Conservation (phyloP, 2,329 filamentous ascomycete species). For the Diaporthe caulivora region DNA sequence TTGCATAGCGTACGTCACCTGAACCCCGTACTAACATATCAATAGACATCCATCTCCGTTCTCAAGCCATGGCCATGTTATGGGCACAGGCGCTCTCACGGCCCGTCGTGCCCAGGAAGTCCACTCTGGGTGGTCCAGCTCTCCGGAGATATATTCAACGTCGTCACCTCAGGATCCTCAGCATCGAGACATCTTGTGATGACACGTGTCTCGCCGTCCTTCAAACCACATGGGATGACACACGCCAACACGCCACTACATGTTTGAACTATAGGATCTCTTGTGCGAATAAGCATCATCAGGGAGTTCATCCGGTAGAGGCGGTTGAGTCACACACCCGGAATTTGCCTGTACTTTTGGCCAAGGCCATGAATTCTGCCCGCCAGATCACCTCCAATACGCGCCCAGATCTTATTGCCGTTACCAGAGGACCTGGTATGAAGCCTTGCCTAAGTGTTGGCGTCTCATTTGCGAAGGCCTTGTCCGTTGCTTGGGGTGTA, state of each 20-base stretch:
- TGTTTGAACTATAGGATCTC: conserved; percentile 82
- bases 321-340: conserved; percentile 82
- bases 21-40: background rate
- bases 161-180: conserved; percentile 61
- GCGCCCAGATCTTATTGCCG: conserved; percentile 87
- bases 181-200: conserved; percentile 90
- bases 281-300: conserved; percentile 79
- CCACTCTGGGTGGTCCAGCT: background rate
- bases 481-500: conserved; percentile 84
- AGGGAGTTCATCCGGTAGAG: conserved; percentile 83
- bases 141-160: background rate
- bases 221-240: conserved; percentile 59
- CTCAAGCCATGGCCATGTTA: conserved; percentile 22
- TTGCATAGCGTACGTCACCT: background rate
- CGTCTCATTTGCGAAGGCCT: conserved; percentile 86
- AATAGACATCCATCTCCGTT: background rate
- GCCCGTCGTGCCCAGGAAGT: background rate
- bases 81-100: background rate
- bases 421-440: conserved; percentile 94
- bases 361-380: conserved; percentile 71
- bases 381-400: conserved; percentile 22
- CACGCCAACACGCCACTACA: conserved; percentile 58
- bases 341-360: conserved; percentile 76
- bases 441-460: conserved; percentile 81
- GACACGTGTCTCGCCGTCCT: conserved; percentile 92